Evolutionary conservation across 225 moss, liverwort and hornwort species (phyloP).

Genomic region (Pseudisothecium myosuroides): DNA sequence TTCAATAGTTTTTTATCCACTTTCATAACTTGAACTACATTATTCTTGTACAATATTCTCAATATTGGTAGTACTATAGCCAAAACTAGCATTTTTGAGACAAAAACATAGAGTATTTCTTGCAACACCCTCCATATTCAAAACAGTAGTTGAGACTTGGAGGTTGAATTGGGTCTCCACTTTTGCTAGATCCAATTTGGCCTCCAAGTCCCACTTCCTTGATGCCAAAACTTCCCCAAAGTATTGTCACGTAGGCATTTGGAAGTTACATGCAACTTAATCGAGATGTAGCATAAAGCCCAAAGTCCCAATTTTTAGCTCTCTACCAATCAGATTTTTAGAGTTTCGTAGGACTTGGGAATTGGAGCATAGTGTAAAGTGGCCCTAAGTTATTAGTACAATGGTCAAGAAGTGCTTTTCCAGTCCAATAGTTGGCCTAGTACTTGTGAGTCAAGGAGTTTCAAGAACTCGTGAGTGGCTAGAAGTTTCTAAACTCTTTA

Average conservation of each 20-base stretch:
- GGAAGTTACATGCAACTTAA: not conserved
- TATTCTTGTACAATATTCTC: too few relatives aligned
- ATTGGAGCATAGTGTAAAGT: not conserved
- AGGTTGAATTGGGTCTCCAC: fast-evolving
- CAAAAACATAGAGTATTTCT: too few relatives aligned
- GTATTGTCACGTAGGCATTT: not conserved
- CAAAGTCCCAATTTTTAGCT: not conserved
- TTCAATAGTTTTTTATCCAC: too few relatives aligned
- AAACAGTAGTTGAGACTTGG: not conserved
- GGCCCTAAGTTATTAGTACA: not conserved
- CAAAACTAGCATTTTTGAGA: too few relatives aligned
- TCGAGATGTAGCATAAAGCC: too few relatives aligned
- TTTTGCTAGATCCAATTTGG: fast-evolving
- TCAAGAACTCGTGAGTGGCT: too few relatives aligned
- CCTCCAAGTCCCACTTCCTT: not conserved
- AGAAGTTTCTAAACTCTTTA: not conserved
- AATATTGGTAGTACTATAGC: too few relatives aligned
- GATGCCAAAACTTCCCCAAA: not conserved
- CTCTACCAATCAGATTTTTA: too few relatives aligned
- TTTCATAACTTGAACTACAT: too few relatives aligned
- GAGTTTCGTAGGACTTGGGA: not conserved
- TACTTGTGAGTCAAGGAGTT: too few relatives aligned
- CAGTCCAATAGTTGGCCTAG: fast-evolving
- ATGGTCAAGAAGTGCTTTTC: not conserved
- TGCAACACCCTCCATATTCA: not conserved